These are phyloP conservation scores for Aspergillus ustus DNA, from an alignment of 2,329 filamentous ascomycete genomes.

Conservation along the genomic window DNA sequence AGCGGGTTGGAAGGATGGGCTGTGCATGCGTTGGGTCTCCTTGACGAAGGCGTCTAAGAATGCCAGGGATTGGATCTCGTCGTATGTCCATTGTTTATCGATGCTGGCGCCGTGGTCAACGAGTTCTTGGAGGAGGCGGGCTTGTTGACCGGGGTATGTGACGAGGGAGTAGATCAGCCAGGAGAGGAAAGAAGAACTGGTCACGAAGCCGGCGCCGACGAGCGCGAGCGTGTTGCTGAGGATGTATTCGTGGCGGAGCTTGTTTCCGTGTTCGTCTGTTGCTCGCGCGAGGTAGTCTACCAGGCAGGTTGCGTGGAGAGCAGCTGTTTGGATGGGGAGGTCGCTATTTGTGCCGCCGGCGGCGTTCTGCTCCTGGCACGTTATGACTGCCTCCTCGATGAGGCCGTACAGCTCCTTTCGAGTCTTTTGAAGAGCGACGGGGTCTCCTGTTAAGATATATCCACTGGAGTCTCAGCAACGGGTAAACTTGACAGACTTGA, in stretches of 20 bases:
- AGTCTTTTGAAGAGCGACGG: too few relatives aligned
- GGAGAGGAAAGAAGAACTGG: slow-evolving; percentile 60
- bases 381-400: too few relatives aligned
- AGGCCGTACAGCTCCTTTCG: too few relatives aligned
- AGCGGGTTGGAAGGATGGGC: slow-evolving; percentile 64
- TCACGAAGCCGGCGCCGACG: slow-evolving; percentile 64
- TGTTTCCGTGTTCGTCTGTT: slow-evolving; percentile 55
- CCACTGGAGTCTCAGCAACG: too few relatives aligned
- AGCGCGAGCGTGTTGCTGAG: slow-evolving; percentile 50
- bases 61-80: slow-evolving; percentile 52
- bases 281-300: slow-evolving; percentile 5
- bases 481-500: too few relatives aligned
- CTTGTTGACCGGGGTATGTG: slow-evolving; percentile 59
- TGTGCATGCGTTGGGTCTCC: slow-evolving; percentile 64
- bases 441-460: too few relatives aligned
- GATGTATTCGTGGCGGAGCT: slow-evolving; percentile 50
- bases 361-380: too few relatives aligned
- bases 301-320: not conserved
- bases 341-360: too few relatives aligned
- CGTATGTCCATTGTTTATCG: slow-evolving; percentile 49
- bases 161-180: slow-evolving; percentile 61
- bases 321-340: too few relatives aligned
- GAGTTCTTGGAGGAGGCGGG: slow-evolving; percentile 61
- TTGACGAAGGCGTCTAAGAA: slow-evolving; percentile 55
- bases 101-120: slow-evolving; percentile 51